phyloP scores from a whole-genome alignment of 2,329 filamentous ascomycete genomes.

The Sarocladium strictum region DNA sequence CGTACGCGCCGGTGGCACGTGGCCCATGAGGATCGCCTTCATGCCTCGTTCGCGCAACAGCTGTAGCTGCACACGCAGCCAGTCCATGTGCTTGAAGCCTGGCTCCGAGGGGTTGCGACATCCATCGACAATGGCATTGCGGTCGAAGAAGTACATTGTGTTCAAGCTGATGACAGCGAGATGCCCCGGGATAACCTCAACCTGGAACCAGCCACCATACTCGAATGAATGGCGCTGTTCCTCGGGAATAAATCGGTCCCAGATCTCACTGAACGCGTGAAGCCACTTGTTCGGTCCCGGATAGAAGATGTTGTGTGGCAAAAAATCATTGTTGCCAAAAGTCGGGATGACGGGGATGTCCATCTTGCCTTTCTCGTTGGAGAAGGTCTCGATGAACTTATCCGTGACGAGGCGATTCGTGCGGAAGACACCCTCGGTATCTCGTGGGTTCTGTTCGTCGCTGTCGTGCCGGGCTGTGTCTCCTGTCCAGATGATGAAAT shows the following conservation, averaged over 20 bases:
- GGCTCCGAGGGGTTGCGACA: conserved; percentile 75
- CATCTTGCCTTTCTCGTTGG: conserved; percentile 50
- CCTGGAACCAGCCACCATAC: conserved; percentile 89
- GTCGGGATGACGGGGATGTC: conserved; percentile 79
- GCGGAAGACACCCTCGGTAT: conserved; percentile 65
- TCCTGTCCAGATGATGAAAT: conserved; percentile 91
- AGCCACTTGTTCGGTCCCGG: conserved; percentile 86
- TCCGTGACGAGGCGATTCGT: conserved; percentile 71
- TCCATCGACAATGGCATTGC: conserved; percentile 89
- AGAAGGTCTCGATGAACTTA: conserved; percentile 72
- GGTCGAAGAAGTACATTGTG: conserved; percentile 92
- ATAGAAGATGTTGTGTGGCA: conserved; percentile 90
- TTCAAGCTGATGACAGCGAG: conserved; percentile 92
- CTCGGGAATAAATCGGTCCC: conserved; percentile 84
- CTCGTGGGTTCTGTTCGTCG: conserved; percentile 74
- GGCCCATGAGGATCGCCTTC: conserved; percentile 91
- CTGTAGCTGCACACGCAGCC: conserved; percentile 84
- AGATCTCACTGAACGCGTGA: conserved; percentile 68
- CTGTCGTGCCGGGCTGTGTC: conserved; percentile 87
- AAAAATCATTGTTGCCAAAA: conserved; percentile 94
- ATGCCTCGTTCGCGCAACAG: conserved; percentile 76
- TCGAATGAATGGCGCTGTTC: conserved; percentile 86
- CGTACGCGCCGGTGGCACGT: conserved; percentile 87
- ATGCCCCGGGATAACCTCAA: conserved; percentile 81
- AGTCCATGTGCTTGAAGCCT: conserved; percentile 92